Base-by-base conservation (phyloP, 148 eudicot genomes). In the Amaranthus palmeri region DNA sequence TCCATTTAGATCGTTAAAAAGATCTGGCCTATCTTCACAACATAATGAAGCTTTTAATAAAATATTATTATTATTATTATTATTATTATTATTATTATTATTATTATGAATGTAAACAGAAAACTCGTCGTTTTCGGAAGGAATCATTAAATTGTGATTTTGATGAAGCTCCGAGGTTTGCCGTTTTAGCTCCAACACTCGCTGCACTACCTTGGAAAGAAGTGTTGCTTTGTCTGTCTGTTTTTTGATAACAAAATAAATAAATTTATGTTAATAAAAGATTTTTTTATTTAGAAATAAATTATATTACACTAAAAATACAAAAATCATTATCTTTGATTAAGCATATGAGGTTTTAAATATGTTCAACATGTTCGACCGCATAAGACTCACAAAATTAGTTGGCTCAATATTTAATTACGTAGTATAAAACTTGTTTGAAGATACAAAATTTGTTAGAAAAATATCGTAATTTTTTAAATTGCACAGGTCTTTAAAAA, bases 211-310 rank as follows among this genome's bases (percentile, higher is more conserved):
- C 77, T 82, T 82, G 61, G 82, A 74, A 49, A 82, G 85, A 8
- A 82, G 82, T 61, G 85, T 82, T 41, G 85, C 85, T 60, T 82
- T 82, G 80, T 82, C 85, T 50, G 82, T 82, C 85, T 82, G 76
- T 43, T 8, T n/a, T 13, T 46, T 40, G 13, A 12, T 18, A 11
- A 10, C 46, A 46, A 44, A 14, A 66, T 49, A 13, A 50, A 36
- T 6, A 15, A 11, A 25, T 2, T 25, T 25, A 25, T 25, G 36
- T 25, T 25, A 25, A 25, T 25, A 25, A 25, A 25, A 25, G 36
- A 25, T 25, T 25, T 25, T 25, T 25, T 25, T 25, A 25, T 25
- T 25, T 25, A 25, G 36, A 25, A 25, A 25, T 25, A 25, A 25
- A 25, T 25, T 25, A 25, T 25, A 25, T 25, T 25, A 25, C 36